Evolutionary conservation across 108 stramenopile species (phyloP), one percentile per base, ranked within the genome.

Genomic region (Nitzschia sp.): DNA sequence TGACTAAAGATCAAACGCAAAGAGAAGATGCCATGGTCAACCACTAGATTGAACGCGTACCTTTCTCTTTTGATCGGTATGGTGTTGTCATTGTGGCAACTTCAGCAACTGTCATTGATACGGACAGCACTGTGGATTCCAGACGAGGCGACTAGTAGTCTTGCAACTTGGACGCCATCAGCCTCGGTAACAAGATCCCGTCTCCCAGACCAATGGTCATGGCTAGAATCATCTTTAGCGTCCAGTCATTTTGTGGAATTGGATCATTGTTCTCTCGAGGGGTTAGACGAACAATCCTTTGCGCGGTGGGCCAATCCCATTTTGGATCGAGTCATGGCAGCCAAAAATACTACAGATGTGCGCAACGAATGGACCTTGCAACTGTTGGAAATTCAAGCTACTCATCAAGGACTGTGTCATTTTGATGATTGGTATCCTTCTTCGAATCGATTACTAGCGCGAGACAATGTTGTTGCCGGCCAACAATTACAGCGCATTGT

Each of bases 301-400:
- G 4, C 3, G 28, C 13, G 27, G 3, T 58, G 23, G 23, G 57
- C 29, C 5, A 28, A 24, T 4, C 57, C 57, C 4, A 29, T 58
- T 17, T 17, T 58, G 15, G 27, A 58, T 28, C 17, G 26, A 25
- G 27, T 4, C 27, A 15, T 58, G 3, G 13, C 17, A 28, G 17
- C 23, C 15, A 58, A 24, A 28, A 25, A 53, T 25, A 58, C 57
- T 58, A 28, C 23, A 24, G 18, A 4, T 25, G 15, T 29, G 3
- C 11, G 36, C 5, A 24, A 61, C 15, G 70, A 68, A 38, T 68
- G 46, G 36, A 68, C 55, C 8, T 18, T 71, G 64, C 54, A 72
- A 55, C 27, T 72, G 1, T 48, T 78, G 59, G 77, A 78, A 68
- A 25, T 78, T 32, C 67, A 72, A 31, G 71, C 71, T 2, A 45